Percentiles rank a stretch among this genome's conserved stretches.
These are phyloP conservation scores for Colletotrichum sp. DNA, from an alignment of 2,329 filamentous ascomycete species.

Conservation along the genomic window DNA sequence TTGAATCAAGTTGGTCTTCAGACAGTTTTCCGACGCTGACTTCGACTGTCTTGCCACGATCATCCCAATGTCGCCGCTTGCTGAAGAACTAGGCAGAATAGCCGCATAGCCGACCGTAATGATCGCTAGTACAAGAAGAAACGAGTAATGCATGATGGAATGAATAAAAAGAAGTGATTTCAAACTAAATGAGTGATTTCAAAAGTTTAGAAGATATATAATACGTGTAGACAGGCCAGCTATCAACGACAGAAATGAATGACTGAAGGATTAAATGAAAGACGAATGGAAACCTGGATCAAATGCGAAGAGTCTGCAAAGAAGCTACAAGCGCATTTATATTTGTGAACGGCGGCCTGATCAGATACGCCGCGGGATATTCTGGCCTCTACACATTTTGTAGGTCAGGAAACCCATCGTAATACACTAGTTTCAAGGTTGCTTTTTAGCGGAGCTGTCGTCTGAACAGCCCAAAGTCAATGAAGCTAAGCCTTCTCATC, in stretches of 20 bases:
- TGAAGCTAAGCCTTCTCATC: background rate
- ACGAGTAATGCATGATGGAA: no score
- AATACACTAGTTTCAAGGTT: background rate
- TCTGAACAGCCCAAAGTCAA: background rate
- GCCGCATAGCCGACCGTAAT: background rate
- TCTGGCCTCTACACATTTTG: background rate
- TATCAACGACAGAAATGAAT: background rate
- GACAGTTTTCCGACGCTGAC: slow-evolving; percentile 17
- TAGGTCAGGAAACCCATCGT: background rate
- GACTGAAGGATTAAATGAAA: background rate
- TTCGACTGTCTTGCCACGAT: background rate
- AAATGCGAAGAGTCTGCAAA: background rate
- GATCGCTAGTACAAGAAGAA: background rate
- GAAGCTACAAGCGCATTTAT: background rate
- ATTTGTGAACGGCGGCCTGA: background rate
- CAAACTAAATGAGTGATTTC: background rate
- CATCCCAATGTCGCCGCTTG: no score
- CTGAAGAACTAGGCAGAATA: background rate
- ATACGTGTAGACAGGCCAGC: background rate
- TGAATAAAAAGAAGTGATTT: background rate
- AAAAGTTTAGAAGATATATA: no score
- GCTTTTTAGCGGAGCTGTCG: background rate
- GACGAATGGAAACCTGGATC: background rate
- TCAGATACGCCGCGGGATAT: background rate
- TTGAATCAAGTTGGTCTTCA: slow-evolving; percentile 47